Conservation (phyloP, 495 filamentous ascomycete genomes). For the Sphaerosporella brunnea region DNA sequence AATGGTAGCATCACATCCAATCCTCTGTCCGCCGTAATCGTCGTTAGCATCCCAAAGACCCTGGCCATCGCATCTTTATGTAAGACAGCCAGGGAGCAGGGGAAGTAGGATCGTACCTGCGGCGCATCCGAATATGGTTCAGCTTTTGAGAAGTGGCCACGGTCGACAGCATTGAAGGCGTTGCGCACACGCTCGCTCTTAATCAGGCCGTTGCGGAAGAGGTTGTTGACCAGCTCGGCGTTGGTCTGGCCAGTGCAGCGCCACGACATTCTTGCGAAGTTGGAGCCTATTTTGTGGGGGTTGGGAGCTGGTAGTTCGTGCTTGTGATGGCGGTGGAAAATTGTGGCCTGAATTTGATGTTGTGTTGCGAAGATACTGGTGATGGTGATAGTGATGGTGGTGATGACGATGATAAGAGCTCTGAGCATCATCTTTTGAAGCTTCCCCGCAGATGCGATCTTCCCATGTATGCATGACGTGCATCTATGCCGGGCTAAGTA, state of each 20-base stretch:
- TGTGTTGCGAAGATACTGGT: no score
- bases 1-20: conserved; percentile 79
- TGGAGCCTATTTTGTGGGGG: no score
- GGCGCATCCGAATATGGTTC: conserved; percentile 72
- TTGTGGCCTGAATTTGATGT: no score
- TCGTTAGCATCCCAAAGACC: no score
- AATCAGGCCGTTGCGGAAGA: conserved; percentile 54
- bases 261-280: conserved; percentile 72
- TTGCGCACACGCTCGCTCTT: conserved; percentile 48
- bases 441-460: no score
- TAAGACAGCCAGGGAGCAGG: neutral
- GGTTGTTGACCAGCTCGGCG: conserved; percentile 57
- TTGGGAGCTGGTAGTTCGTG: no score
- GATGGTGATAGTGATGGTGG: no score
- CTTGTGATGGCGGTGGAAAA: no score
- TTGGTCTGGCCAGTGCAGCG: conserved; percentile 65
- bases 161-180: conserved; percentile 75
- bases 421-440: no score
- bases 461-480: no score
- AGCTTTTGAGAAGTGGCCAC: conserved; percentile 57
- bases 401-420: no score
- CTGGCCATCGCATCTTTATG: neutral
- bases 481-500: no score
- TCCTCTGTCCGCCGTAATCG: conserved; percentile 33
- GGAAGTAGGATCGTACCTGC: conserved; percentile 34